These are phyloP conservation scores for Plicaturopsis crispa DNA, from an alignment of 768 basidiomycete species.

Conservation along the genomic window DNA sequence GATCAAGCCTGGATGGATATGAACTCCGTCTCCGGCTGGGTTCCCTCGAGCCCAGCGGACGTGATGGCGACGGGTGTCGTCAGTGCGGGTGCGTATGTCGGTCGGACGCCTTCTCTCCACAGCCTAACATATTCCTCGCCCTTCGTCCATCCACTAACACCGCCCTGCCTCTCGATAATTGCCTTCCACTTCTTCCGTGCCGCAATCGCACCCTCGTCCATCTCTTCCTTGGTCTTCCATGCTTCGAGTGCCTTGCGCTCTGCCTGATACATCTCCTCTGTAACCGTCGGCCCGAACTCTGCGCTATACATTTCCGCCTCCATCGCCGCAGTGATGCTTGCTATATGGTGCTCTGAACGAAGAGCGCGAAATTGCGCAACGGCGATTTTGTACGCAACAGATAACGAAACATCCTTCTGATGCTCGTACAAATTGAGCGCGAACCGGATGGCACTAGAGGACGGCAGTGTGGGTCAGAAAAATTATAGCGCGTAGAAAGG, in stretches of 20 bases:
- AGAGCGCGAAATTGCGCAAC: conserved; percentile 84
- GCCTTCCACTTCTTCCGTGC: conserved; percentile 77
- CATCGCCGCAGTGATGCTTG: conserved; percentile 64
- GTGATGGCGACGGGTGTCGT: conserved; percentile 29
- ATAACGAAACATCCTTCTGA: conserved; percentile 56
- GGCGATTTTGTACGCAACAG: conserved; percentile 73
- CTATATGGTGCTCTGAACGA: conserved; percentile 76
- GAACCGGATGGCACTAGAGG: conserved; percentile 66
- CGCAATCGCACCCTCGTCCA: conserved; percentile 52
- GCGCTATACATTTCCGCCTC: conserved; percentile 79
- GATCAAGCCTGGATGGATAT: no score
- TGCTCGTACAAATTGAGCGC: conserved; percentile 68
- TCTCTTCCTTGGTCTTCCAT: conserved; percentile 47
- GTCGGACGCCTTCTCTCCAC: conserved; percentile 65
- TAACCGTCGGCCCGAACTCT: conserved; percentile 50
- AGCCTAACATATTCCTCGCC: conserved; percentile 66
- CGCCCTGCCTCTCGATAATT: conserved; percentile 34
- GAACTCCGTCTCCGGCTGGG: no score
- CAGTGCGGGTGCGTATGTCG: conserved; percentile 53
- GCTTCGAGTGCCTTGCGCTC: conserved; percentile 51
- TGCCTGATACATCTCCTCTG: conserved; percentile 51
- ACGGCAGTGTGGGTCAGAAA: conserved; percentile 4
- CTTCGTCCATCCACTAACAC: conserved; percentile 55
- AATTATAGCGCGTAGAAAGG: background rate
- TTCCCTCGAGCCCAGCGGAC: no score